phyloP scores from a whole-genome alignment of 768 basidiomycete genomes.

The Scleroderma citrinum region DNA sequence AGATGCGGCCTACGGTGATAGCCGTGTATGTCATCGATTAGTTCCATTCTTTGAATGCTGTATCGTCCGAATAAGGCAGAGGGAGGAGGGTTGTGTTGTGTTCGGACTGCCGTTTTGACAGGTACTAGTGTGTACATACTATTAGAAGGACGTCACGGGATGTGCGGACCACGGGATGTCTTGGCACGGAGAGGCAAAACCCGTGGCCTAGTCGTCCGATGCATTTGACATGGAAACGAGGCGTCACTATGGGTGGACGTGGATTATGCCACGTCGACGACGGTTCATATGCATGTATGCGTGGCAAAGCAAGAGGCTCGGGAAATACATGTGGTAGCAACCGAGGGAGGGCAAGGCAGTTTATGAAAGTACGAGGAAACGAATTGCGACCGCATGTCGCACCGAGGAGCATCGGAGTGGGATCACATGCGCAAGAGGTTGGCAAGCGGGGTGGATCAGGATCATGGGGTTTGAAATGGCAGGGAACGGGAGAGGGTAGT shows the following conservation, averaged over 20 bases:
- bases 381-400: neutral
- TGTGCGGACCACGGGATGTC: neutral
- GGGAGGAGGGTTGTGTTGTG: neutral
- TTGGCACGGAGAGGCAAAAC: neutral
- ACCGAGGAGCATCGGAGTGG: too few relatives aligned
- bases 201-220: neutral
- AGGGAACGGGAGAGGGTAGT: neutral
- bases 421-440: too few relatives aligned
- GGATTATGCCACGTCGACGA: constrained; percentile 1
- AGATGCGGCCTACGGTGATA: too few relatives aligned
- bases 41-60: neutral
- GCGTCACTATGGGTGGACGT: neutral
- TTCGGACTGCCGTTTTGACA: neutral
- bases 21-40: too few relatives aligned
- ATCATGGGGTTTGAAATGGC: neutral
- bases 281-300: neutral
- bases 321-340: neutral
- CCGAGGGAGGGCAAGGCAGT: neutral
- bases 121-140: neutral
- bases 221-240: constrained; percentile 2
- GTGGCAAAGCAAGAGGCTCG: neutral
- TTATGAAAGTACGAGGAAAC: neutral
- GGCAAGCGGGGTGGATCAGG: neutral
- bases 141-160: neutral
- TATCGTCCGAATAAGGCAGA: neutral